Evolutionary conservation across 371 early-diverging fungal genomes (phyloP).

Genomic region (Batrachochytrium dendrobatidis): DNA sequence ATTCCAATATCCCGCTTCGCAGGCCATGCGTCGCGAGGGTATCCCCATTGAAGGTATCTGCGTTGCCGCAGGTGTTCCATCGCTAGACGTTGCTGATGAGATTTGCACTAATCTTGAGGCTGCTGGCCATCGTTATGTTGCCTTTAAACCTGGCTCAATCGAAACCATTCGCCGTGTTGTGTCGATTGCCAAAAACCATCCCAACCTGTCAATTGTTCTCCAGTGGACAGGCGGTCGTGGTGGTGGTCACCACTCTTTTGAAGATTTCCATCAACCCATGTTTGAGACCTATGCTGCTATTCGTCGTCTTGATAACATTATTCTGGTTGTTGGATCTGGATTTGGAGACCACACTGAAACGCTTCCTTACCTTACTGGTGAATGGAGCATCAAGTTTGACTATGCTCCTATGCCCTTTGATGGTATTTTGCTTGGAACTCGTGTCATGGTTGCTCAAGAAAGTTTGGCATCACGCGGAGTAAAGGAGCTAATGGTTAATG

Average conservation of each 20-base stretch:
- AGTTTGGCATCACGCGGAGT: slow-evolving; percentile 73
- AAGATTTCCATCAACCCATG: slow-evolving; percentile 91
- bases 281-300: slow-evolving; percentile 85
- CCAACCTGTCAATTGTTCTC: slow-evolving; percentile 83
- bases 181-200: slow-evolving; percentile 82
- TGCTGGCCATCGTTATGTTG: slow-evolving; percentile 82
- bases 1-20: slow-evolving; percentile 87
- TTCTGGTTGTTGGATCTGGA: slow-evolving; percentile 86
- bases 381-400: slow-evolving; percentile 78
- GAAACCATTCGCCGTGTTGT: slow-evolving; percentile 82
- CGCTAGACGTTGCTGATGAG: slow-evolving; percentile 83
- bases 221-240: slow-evolving; percentile 98
- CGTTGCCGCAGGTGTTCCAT: slow-evolving; percentile 91
- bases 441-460: slow-evolving; percentile 94
- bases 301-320: slow-evolving; percentile 77
- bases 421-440: slow-evolving; percentile 87
- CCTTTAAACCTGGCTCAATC: slow-evolving; percentile 88
- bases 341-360: slow-evolving; percentile 90
- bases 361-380: slow-evolving; percentile 90
- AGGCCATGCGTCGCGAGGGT: slow-evolving; percentile 84
- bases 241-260: slow-evolving; percentile 95
- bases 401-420: slow-evolving; percentile 95
- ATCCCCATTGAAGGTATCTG: slow-evolving; percentile 84
- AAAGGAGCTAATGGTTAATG: slow-evolving; percentile 86
- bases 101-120: slow-evolving; percentile 65